These are phyloP conservation scores for Penicillium silybi DNA, from an alignment of 495 filamentous ascomycete species.

Conservation along the genomic window DNA sequence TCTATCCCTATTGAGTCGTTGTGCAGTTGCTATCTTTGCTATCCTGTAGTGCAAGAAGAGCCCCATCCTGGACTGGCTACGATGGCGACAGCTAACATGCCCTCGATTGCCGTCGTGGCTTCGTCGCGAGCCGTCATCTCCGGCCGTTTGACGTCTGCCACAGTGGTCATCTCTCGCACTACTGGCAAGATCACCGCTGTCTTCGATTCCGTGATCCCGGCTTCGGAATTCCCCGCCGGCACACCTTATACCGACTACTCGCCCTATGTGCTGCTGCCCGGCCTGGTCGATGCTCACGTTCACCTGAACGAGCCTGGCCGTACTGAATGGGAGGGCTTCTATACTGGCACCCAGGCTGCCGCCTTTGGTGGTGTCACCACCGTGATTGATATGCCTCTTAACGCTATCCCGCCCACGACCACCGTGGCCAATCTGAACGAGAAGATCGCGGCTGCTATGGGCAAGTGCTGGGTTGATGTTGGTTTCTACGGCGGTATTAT, in stretches of 20 bases:
- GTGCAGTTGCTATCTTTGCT: no score
- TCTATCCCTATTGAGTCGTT: not conserved
- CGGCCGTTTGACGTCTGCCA: conserved; percentile 66
- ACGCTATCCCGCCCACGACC: conserved; percentile 95
- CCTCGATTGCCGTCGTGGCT: conserved; percentile 65
- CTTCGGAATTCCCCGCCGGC: conserved; percentile 64
- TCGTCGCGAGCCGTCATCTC: conserved; percentile 75
- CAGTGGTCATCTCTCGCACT: conserved; percentile 69
- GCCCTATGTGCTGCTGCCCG: conserved; percentile 83
- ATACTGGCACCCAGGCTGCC: conserved; percentile 86
- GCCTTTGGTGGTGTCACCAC: conserved; percentile 98
- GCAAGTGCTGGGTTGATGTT: conserved; percentile 97
- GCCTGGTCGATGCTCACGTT: conserved; percentile 94
- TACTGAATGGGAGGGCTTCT: conserved; percentile 98
- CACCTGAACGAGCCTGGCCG: conserved; percentile 96
- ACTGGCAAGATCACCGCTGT: conserved; percentile 85
- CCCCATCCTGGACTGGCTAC: conserved; percentile 9
- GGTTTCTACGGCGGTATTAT: conserved; percentile 97
- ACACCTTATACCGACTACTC: conserved; percentile 79
- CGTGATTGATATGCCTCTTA: conserved; percentile 96
- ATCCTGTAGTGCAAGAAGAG: not conserved
- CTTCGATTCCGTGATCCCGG: conserved; percentile 66
- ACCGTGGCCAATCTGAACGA: conserved; percentile 76
- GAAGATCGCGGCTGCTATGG: conserved; percentile 80
- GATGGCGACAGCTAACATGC: conserved; percentile 34